phyloP scores from a whole-genome alignment of 2,329 filamentous ascomycete species.

The Blastomyces percursus region DNA sequence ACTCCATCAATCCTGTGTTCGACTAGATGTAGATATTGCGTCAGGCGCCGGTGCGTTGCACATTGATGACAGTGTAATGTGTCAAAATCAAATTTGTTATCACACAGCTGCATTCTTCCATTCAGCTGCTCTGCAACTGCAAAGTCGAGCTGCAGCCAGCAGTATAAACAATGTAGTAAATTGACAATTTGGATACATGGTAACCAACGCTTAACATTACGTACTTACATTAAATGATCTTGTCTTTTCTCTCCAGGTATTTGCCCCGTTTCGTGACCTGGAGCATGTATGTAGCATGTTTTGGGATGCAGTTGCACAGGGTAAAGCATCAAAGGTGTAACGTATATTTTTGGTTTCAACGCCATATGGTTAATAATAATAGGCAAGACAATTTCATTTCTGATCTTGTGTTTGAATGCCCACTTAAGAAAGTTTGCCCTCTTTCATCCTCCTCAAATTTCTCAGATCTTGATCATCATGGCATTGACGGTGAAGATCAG shows the following conservation, averaged over 20 bases:
- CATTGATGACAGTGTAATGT: background rate
- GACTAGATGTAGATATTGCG: background rate
- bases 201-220: background rate
- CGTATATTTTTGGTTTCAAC: too few species aligned
- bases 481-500: background rate
- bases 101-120: background rate
- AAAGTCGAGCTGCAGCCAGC: background rate
- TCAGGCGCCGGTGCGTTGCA: background rate
- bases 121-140: background rate
- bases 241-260: background rate
- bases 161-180: background rate
- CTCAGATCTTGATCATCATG: too few species aligned
- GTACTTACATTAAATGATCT: background rate
- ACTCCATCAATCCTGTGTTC: background rate
- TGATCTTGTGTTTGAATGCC: too few species aligned
- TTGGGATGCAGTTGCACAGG: too few species aligned
- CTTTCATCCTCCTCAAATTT: too few species aligned
- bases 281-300: too few species aligned
- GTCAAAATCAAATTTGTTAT: background rate
- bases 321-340: too few species aligned
- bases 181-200: background rate
- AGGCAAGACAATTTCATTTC: too few species aligned
- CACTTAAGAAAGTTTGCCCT: too few species aligned
- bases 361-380: too few species aligned
- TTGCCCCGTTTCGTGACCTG: too few species aligned